These are phyloP conservation scores for Exophiala bonariae DNA, from an alignment of 2,329 filamentous ascomycete species.

Conservation along the genomic window DNA sequence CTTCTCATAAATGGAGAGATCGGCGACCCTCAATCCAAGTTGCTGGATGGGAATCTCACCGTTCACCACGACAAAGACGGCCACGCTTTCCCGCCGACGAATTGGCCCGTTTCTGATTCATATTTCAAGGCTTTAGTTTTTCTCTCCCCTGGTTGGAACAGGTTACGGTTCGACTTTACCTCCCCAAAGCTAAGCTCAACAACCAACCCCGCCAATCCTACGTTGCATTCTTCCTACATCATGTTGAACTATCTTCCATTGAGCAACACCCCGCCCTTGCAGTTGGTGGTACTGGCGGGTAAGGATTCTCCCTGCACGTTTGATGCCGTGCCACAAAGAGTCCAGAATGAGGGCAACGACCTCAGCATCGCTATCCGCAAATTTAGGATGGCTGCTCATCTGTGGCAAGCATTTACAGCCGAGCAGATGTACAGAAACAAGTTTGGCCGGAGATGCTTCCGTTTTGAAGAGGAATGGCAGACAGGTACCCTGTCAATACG, in stretches of 20 bases:
- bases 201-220: slow-evolving; percentile 60
- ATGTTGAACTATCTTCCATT: slow-evolving; percentile 85
- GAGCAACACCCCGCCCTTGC: slow-evolving; percentile 75
- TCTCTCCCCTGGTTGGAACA: slow-evolving; percentile 87
- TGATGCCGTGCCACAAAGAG: slow-evolving; percentile 74
- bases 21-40: slow-evolving; percentile 67
- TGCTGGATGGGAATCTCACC: slow-evolving; percentile 75
- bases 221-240: slow-evolving; percentile 76
- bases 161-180: slow-evolving; percentile 80
- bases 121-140: slow-evolving; percentile 91
- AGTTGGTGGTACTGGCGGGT: slow-evolving; percentile 82
- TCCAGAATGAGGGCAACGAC: slow-evolving; percentile 77
- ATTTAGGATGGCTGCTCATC: slow-evolving; percentile 90
- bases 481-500: slow-evolving; percentile 75
- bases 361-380: slow-evolving; percentile 81
- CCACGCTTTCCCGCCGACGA: slow-evolving; percentile 70
- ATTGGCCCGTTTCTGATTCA: slow-evolving; percentile 85
- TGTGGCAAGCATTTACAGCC: slow-evolving; percentile 96
- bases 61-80: slow-evolving; percentile 77
- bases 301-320: slow-evolving; percentile 86
- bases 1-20: slow-evolving; percentile 79
- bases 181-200: slow-evolving; percentile 74
- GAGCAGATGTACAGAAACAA: slow-evolving; percentile 94
- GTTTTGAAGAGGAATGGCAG: slow-evolving; percentile 95
- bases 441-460: slow-evolving; percentile 80